These are phyloP conservation scores for Ogataea haglerorum DNA, from an alignment of 805 yeast species.

Conservation along the genomic window DNA sequence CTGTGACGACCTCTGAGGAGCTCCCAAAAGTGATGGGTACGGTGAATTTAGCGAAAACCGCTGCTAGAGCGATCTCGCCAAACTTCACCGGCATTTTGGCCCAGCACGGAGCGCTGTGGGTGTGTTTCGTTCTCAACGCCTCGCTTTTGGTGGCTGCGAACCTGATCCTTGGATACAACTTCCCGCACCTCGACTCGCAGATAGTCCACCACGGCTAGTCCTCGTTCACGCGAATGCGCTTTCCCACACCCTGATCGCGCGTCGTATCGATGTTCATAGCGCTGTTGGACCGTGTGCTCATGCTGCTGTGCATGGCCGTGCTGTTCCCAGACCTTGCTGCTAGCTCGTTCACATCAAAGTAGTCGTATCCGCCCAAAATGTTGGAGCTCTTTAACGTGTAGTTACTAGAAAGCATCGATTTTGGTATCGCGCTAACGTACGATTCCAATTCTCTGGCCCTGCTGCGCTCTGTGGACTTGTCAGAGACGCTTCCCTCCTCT, in stretches of 20 bases:
- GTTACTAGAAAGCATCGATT: constrained; percentile 31
- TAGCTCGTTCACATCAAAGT: constrained; percentile 56
- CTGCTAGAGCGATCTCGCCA: constrained; percentile 83
- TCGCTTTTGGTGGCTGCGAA: constrained; percentile 49
- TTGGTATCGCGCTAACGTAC: constrained; percentile 32
- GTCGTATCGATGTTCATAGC: constrained; percentile 15
- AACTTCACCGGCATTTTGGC: constrained; percentile 75
- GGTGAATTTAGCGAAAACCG: constrained; percentile 81
- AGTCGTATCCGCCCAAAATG: constrained; percentile 57
- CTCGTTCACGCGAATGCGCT: constrained; percentile 23
- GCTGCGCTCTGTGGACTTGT: constrained; percentile 10
- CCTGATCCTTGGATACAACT: constrained; percentile 39
- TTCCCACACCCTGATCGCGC: constrained; percentile 21
- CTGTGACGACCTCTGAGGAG: constrained; percentile 58
- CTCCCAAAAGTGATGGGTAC: constrained; percentile 78
- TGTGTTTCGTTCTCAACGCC: constrained; percentile 53
- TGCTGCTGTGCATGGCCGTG: constrained; percentile 28
- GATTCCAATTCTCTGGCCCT: constrained; percentile 25
- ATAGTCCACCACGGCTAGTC: constrained; percentile 20
- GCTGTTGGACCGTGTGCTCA: constrained; percentile 29
- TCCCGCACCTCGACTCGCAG: constrained; percentile 38
- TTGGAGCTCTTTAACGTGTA: constrained; percentile 27
- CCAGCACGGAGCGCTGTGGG: constrained; percentile 40
- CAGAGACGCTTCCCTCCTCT: constrained; percentile 12
- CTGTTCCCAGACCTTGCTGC: constrained; percentile 40